Evolutionary conservation across 345 rosid genomes (phyloP), one percentile per base, ranked within the genome.

Genomic region (Populus simonii): DNA sequence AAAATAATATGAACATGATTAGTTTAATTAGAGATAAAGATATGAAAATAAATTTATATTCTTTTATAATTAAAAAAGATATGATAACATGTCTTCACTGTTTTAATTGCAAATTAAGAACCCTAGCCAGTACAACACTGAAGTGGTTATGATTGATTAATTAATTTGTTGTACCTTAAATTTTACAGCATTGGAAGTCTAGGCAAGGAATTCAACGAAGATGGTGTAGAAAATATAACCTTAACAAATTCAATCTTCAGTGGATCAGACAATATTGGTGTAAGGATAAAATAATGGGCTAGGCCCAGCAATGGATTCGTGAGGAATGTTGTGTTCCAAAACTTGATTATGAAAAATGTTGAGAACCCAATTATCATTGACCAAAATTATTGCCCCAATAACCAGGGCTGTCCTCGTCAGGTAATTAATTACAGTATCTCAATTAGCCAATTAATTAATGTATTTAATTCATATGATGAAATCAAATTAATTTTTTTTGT

Each of bases 241-340:
- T 74, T 89, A 20, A 76, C 81, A 20, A 57, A 63, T 39, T 83
- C 74, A 20, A 63, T 72, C 2, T 82, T 89, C 74, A 80, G 65
- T 1, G 88, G 86, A 36, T 77, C 90, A 1, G 75, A 81, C 20
- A 89, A 87, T 13, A n/a, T n/a, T n/a, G 92, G 92, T 38, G 84
- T 89, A 13, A 67, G 92, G n/a, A 87, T 89, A 63, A 89, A 89
- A 68, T 82, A 89, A 45, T 89, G 89, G 89, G 89, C 83, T 0
- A 84, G 86, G 68, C 70, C 82, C 25, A 79, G 81, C 75, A 81
- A 59, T 0, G 74, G 84, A 17, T 84, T 74, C 71, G 89, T 77
- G 36, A 82, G 70, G 66, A 70, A 83, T 51, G 74, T 87, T 16
- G 10, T 79, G 27, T 87, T 80, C 81, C 78, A 72, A 6, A 80